Percentiles rank a stretch among this genome's conserved stretches.
Conservation (phyloP, 768 basidiomycete genomes). For the Coprinopsis sp. region DNA sequence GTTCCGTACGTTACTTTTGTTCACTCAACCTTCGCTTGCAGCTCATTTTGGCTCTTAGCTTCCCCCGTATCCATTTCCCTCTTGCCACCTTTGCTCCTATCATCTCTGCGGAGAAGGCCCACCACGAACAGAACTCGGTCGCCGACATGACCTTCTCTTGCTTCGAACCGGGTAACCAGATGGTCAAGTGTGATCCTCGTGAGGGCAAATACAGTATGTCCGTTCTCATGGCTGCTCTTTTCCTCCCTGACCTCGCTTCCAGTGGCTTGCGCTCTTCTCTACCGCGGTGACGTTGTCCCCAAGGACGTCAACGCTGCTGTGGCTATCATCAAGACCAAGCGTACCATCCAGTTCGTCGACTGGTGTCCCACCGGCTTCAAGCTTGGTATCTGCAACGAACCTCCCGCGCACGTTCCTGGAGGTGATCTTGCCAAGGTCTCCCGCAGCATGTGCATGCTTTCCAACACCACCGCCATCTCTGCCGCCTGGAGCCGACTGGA, state of each 20-base stretch:
- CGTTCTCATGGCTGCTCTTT: neutral
- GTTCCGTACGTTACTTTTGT: slow-evolving; percentile 67
- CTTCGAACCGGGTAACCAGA: slow-evolving; percentile 95
- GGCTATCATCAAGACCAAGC: slow-evolving; percentile 92
- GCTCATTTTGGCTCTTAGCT: slow-evolving; percentile 42
- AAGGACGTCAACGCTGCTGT: slow-evolving; percentile 95
- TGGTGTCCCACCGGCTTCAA: slow-evolving; percentile 99
- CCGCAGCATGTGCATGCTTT: slow-evolving; percentile 95
- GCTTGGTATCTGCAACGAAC: slow-evolving; percentile 96
- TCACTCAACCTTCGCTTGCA: slow-evolving; percentile 1
- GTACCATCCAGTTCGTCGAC: slow-evolving; percentile 96
- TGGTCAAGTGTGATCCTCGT: slow-evolving; percentile 93
- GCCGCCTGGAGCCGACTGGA: slow-evolving; percentile 90
- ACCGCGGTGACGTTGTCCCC: slow-evolving; percentile 95
- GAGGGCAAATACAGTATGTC: slow-evolving; percentile 96
- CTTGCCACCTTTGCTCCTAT: slow-evolving; percentile 94
- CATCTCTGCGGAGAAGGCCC: slow-evolving; percentile 91
- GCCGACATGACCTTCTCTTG: slow-evolving; percentile 98
- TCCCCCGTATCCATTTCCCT: slow-evolving; percentile 99
- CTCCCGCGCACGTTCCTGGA: slow-evolving; percentile 85
- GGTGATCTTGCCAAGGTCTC: slow-evolving; percentile 93
- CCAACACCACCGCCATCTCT: slow-evolving; percentile 90
- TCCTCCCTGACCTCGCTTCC: slow-evolving; percentile 12
- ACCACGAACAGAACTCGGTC: slow-evolving; percentile 95
- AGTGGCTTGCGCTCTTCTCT: slow-evolving; percentile 91